Evolutionary conservation across 2,329 filamentous ascomycete species (phyloP).

Genomic region (Stagonosporopsis chrysanthemi): DNA sequence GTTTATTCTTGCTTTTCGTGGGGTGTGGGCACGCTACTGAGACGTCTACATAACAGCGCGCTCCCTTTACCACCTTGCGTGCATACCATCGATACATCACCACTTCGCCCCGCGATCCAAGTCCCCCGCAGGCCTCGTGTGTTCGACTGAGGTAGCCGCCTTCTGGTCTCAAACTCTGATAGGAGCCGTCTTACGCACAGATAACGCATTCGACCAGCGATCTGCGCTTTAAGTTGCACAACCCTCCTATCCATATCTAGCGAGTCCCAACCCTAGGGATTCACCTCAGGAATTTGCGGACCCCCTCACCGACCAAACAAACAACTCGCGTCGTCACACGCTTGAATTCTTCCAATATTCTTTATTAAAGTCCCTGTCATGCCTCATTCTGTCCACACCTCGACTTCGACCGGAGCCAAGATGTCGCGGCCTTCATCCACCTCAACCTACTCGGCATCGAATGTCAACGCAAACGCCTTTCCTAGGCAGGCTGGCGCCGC

Average conservation of each 20-base stretch:
- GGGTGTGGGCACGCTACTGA: conserved; percentile 11
- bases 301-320: conserved; percentile 35
- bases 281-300: conserved; percentile 34
- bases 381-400: conserved; percentile 48
- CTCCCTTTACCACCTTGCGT: conserved; percentile 7
- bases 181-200: conserved; percentile 23
- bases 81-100: conserved; percentile 13
- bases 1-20: conserved; percentile 13
- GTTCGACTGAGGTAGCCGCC: conserved; percentile 7
- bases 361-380: conserved; percentile 29
- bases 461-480: conserved; percentile 35
- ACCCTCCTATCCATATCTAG: conserved; percentile 39
- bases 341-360: conserved; percentile 21
- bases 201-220: conserved; percentile 20
- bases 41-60: conserved; percentile 14
- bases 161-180: conserved; percentile 10
- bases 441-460: conserved; percentile 41
- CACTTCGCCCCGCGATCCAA: conserved; percentile 11
- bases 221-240: conserved; percentile 32
- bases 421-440: conserved; percentile 50
- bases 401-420: conserved; percentile 39
- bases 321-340: conserved; percentile 16
- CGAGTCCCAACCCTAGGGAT: conserved; percentile 26
- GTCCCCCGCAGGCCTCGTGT: conserved; percentile 8
- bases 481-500: conserved; percentile 46